A percentile compares a stretch with the other conserved stretches of the same genome.
phyloP scores from a whole-genome alignment of 768 basidiomycete genomes.

The Mycena pura region DNA sequence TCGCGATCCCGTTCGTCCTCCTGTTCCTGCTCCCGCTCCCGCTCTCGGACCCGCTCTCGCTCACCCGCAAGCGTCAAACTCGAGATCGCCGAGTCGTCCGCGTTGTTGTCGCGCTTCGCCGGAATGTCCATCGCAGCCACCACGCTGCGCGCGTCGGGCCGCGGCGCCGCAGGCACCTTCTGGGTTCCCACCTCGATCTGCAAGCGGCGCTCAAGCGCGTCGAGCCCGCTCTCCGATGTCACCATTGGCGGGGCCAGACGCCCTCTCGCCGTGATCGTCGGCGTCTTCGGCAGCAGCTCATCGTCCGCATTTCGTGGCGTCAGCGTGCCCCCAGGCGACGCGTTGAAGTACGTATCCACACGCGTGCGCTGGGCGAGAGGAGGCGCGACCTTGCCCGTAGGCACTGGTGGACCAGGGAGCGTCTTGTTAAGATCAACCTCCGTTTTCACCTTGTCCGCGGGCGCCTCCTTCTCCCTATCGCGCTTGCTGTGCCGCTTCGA shows the following conservation, averaged over 20 bases:
- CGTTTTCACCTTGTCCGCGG: slow-evolving; percentile 6
- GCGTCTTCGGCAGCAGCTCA: slow-evolving; percentile 52
- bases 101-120: slow-evolving; percentile 11
- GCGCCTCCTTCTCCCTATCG: slow-evolving; percentile 24
- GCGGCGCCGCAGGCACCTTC: slow-evolving; percentile 41
- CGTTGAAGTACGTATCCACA: slow-evolving; percentile 38
- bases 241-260: slow-evolving; percentile 26
- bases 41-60: slow-evolving; percentile 19
- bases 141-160: slow-evolving; percentile 42
- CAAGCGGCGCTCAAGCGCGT: slow-evolving; percentile 73
- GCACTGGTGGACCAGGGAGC: slow-evolving; percentile 63
- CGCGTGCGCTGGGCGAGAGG: slow-evolving; percentile 28
- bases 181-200: slow-evolving; percentile 78
- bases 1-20: slow-evolving; percentile 39
- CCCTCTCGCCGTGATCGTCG: slow-evolving; percentile 52
- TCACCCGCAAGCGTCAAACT: slow-evolving; percentile 56
- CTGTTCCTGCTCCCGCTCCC: slow-evolving; percentile 19
- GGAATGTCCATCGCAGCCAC: slow-evolving; percentile 28
- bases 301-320: slow-evolving; percentile 4
- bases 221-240: slow-evolving; percentile 63
- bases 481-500: slow-evolving; percentile 8
- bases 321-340: slow-evolving; percentile 12
- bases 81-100: slow-evolving; percentile 61
- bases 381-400: slow-evolving; percentile 44
- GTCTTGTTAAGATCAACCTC: slow-evolving; percentile 56